These are phyloP conservation scores for Solanum arcanum DNA, from an alignment of 257 asterid genomes.

Conservation along the genomic window DNA sequence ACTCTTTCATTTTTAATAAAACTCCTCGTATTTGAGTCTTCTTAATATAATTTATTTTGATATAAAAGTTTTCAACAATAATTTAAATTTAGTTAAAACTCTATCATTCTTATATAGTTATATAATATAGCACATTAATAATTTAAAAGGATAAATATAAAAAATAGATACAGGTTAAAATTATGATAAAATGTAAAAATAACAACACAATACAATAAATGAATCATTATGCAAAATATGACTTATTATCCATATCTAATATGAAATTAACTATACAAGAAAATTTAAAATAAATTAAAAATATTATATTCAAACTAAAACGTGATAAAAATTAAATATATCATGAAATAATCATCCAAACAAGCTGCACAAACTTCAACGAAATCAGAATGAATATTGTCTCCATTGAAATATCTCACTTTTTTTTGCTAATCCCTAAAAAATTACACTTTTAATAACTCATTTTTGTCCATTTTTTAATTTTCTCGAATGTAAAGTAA, in stretches of 20 bases:
- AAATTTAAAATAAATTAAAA: background rate
- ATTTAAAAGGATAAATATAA: no score
- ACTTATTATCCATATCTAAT: background rate
- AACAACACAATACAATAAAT: background rate
- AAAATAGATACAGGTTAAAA: no score
- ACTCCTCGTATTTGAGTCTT: no score
- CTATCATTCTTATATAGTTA: no score
- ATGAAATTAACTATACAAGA: background rate
- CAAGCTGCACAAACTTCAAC: background rate
- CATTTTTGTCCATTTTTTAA: no score
- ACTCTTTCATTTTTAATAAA: no score
- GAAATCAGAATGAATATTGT: background rate
- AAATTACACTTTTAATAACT: background rate
- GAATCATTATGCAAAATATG: background rate
- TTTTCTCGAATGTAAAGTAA: no score
- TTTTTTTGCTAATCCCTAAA: background rate
- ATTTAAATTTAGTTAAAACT: fast-evolving
- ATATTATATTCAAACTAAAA: background rate
- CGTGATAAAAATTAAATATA: background rate
- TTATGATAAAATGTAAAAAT: background rate
- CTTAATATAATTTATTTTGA: no score
- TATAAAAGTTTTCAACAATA: no score
- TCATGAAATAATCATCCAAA: background rate
- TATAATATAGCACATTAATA: no score
- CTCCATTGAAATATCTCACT: background rate